Evolutionary conservation across 805 yeast species (phyloP).

Genomic region (Candida silvicultrix): DNA sequence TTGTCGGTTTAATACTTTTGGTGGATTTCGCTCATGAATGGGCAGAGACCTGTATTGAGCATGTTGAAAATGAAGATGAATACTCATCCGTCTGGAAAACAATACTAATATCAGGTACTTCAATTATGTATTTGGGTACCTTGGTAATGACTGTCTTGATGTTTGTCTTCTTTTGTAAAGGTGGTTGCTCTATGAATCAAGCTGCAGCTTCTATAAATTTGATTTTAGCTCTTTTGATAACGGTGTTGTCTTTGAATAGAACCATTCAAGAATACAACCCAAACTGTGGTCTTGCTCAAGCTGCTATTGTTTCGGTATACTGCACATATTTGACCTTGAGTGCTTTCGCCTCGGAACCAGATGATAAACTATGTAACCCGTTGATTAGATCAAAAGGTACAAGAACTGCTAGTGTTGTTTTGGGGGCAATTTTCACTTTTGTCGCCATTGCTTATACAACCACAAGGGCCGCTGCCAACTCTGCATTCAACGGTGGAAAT

Average conservation of each 20-base stretch:
- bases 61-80: constrained; percentile 77
- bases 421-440: constrained; percentile 92
- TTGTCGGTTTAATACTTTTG: constrained; percentile 81
- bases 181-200: constrained; percentile 84
- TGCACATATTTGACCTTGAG: constrained; percentile 87
- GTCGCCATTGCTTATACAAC: constrained; percentile 96
- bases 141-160: constrained; percentile 68
- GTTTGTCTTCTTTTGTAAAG: constrained; percentile 76
- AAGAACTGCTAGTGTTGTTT: constrained; percentile 75
- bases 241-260: constrained; percentile 72
- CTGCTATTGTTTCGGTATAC: constrained; percentile 91
- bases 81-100: constrained; percentile 63
- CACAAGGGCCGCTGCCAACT: constrained; percentile 88
- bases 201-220: constrained; percentile 78
- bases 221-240: constrained; percentile 54
- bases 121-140: constrained; percentile 73
- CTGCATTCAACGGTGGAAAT: constrained; percentile 47
- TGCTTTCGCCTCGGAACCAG: constrained; percentile 96
- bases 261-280: constrained; percentile 88
- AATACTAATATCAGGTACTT: constrained; percentile 79
- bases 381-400: constrained; percentile 85
- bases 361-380: constrained; percentile 89
- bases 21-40: constrained; percentile 98
- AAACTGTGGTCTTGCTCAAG: constrained; percentile 92
- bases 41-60: constrained; percentile 93